A percentile compares a stretch with the other conserved stretches of the same genome.
Evolutionary conservation across 345 rosid species (phyloP).

Genomic region (Moricandia moricandioides): DNA sequence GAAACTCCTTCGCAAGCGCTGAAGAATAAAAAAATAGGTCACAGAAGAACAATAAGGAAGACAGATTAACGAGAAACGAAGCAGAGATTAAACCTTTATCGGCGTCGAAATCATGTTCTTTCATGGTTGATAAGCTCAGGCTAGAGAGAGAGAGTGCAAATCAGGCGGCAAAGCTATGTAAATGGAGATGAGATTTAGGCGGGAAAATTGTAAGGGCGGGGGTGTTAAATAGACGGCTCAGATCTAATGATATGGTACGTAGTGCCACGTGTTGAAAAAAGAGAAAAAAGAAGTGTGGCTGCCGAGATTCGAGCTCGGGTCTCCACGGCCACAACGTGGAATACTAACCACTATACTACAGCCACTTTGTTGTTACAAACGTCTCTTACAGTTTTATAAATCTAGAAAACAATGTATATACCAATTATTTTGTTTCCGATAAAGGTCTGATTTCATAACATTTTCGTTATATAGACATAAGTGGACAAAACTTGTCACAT

Average conservation of each 20-base stretch:
- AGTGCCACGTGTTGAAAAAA: not conserved
- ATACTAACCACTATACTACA: conserved; percentile 88
- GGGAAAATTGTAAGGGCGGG: conserved; percentile 41
- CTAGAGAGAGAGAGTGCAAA: not conserved
- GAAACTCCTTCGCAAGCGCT: conserved; percentile 79
- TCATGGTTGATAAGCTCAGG: conserved; percentile 44
- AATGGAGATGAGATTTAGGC: conserved; percentile 39
- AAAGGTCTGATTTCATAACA: not conserved
- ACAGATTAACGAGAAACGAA: not conserved
- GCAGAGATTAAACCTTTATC: conserved; percentile 53
- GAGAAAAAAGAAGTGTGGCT: conserved; percentile 44
- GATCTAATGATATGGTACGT: not conserved
- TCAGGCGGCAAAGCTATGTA: conserved; percentile 25
- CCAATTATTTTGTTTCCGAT: not conserved
- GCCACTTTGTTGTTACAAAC: conserved; percentile 31
- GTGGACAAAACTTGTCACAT: not conserved
- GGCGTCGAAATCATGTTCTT: conserved; percentile 49
- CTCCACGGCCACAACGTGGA: conserved; percentile 88
- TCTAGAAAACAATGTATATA: too few relatives aligned
- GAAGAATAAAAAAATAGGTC: not conserved
- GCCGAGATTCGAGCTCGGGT: conserved; percentile 92
- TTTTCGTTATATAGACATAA: not conserved
- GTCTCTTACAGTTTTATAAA: not conserved
- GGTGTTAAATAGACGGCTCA: conserved; percentile 11
- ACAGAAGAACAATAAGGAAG: not conserved